These are phyloP conservation scores for Berberis thunbergii DNA, from an alignment of 164 flowering plant genomes.

Conservation along the genomic window DNA sequence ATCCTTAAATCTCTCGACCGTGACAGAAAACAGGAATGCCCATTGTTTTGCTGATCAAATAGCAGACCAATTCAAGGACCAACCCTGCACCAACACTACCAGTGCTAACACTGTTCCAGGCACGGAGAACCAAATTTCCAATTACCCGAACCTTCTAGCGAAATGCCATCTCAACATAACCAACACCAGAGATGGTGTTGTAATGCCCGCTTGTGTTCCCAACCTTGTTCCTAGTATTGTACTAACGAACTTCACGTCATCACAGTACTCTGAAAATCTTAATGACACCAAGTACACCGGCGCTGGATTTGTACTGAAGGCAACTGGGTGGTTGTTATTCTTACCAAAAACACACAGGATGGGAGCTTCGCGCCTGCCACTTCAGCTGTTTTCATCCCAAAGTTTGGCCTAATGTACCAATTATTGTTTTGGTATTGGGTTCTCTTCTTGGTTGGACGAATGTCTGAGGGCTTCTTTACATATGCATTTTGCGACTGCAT, in stretches of 20 bases:
- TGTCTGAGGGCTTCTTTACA: too few species aligned
- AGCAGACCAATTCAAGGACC: slow-evolving; percentile 41
- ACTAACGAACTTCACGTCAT: slow-evolving; percentile 57
- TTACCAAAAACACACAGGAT: slow-evolving; percentile 35
- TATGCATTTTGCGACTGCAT: too few species aligned
- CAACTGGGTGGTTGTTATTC: slow-evolving; percentile 60
- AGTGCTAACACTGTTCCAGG: slow-evolving; percentile 26
- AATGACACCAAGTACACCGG: slow-evolving; percentile 49
- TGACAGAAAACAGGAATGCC: slow-evolving; percentile 54
- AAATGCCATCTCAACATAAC: slow-evolving; percentile 57
- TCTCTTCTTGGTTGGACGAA: slow-evolving; percentile 7
- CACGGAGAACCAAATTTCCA: slow-evolving; percentile 23
- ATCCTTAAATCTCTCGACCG: slow-evolving; percentile 36
- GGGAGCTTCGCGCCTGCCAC: slow-evolving; percentile 30
- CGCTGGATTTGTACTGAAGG: slow-evolving; percentile 41
- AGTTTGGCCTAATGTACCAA: slow-evolving; percentile 11
- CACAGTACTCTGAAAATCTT: slow-evolving; percentile 40
- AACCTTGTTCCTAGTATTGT: slow-evolving; percentile 35
- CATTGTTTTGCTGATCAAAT: slow-evolving; percentile 68
- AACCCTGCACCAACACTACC: slow-evolving; percentile 36
- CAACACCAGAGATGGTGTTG: slow-evolving; percentile 45
- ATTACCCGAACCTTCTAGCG: slow-evolving; percentile 43
- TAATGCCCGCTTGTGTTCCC: slow-evolving; percentile 77
- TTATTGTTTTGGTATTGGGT: slow-evolving; percentile 18
- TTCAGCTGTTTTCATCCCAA: slow-evolving; percentile 19